Base-by-base conservation (phyloP, 371 early-diverging fungal species). In the Mucor irregularis region DNA sequence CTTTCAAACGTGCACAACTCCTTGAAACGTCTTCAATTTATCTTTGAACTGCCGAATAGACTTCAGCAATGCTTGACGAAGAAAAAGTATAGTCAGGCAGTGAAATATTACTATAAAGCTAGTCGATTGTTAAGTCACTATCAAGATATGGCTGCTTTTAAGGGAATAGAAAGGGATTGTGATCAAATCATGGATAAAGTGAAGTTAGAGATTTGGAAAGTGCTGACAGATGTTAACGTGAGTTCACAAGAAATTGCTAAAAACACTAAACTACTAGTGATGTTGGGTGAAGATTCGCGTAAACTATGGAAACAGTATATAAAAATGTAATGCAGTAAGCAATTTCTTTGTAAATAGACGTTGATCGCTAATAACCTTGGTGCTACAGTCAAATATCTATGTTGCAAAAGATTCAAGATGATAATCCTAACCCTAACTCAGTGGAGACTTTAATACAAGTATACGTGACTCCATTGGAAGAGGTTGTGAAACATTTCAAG, bases 31-130 rank as follows among this genome's bases (percentile, higher is more conserved):
- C 80, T 96, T 34, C 90, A 94, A 68, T 89, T 93, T 58, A 81
- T 96, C 6, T 90, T 90, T 69, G 94, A 92, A 16, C 67, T 96
- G 38, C 96, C 96, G 1, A 77, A 76, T 13, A 74, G 85, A 56
- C 73, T 96, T 19, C 75, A 80, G 17, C 72, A 74, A 31, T 86
- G 85, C 39, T 65, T 91, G 14, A 67, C 77, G 11, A 64, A 68
- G 8, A 76, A 75, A 5, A 71, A 83, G 49, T 89, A 88, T 73
- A 70, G 80, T 2, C 86, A 89, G 31, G 94, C 94, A 0, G 94
- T 93, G 8, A 78, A 74, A 29, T 84, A 84, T 38, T 92, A 93
- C 71, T 63, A 86, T n/a, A 76, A 84, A 25, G 88, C 93, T 1
- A 71, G 74, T 25, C 78, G 74, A 28, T 70, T 93, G n/a, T 64